These are phyloP conservation scores for Guadua angustifolia DNA, from an alignment of 176 grass and related monocot genomes.

Conservation along the genomic window DNA sequence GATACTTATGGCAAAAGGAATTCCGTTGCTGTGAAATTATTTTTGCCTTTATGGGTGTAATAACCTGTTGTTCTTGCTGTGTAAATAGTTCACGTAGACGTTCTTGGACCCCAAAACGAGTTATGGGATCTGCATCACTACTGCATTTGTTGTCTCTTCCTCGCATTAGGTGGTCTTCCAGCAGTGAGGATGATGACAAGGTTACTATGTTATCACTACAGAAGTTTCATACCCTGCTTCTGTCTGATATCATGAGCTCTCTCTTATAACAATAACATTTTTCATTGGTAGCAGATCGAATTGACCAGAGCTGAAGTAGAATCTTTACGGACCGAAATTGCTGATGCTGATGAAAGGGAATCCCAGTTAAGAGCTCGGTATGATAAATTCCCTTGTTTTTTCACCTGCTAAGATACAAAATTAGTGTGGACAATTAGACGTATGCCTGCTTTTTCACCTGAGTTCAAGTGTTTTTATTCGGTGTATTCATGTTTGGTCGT, in stretches of 20 bases:
- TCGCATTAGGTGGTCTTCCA: constrained; percentile 71
- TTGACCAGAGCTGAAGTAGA: constrained; percentile 85
- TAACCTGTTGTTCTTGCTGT: constrained; percentile 29
- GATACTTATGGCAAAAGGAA: constrained; percentile 12
- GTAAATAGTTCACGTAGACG: constrained; percentile 43
- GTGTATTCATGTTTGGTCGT: not conserved
- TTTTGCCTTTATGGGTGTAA: constrained; percentile 21
- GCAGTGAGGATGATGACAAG: constrained; percentile 79
- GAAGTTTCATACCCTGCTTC: not conserved
- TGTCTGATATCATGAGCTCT: not conserved
- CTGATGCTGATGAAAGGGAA: constrained; percentile 80
- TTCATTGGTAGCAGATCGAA: constrained; percentile 51
- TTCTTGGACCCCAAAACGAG: constrained; percentile 70
- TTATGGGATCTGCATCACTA: constrained; percentile 79
- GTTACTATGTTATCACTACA: constrained; percentile 34
- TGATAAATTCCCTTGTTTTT: constrained; percentile 10
- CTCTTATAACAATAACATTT: not conserved
- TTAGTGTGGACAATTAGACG: not conserved
- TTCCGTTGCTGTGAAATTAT: constrained; percentile 9
- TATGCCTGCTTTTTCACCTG: not conserved
- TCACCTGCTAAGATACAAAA: not conserved
- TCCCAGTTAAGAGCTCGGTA: constrained; percentile 90
- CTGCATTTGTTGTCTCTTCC: constrained; percentile 72
- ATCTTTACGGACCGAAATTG: constrained; percentile 71
- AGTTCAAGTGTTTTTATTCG: not conserved